These are phyloP conservation scores for Blastobotrys ciferrii DNA, from an alignment of 1,139 yeast genomes.

Conservation along the genomic window DNA sequence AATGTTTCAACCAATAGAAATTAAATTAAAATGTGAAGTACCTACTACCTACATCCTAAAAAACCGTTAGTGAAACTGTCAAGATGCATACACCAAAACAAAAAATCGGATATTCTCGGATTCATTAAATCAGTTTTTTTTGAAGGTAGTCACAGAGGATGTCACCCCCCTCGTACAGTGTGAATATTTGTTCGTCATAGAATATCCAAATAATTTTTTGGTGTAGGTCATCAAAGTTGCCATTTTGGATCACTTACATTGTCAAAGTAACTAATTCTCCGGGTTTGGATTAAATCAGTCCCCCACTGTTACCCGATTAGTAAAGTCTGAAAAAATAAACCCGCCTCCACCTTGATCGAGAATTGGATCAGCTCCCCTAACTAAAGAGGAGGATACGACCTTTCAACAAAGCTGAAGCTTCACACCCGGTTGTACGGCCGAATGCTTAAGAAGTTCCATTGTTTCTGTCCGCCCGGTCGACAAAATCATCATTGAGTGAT, in stretches of 20 bases:
- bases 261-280: background rate
- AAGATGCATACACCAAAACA: background rate
- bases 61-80: slow-evolving; percentile 7
- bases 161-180: slow-evolving; percentile 35
- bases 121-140: slow-evolving; percentile 37
- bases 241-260: slow-evolving; percentile 5
- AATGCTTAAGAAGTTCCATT: slow-evolving; percentile 20
- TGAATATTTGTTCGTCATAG: slow-evolving; percentile 36
- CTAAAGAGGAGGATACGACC: slow-evolving; percentile 24
- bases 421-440: slow-evolving; percentile 34
- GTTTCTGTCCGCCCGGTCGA: slow-evolving; percentile 40
- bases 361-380: slow-evolving; percentile 7
- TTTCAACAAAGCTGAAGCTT: slow-evolving; percentile 27
- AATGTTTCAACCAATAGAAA: background rate
- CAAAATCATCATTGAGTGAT: slow-evolving; percentile 29
- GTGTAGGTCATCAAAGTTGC: background rate
- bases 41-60: background rate
- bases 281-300: background rate
- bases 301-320: slow-evolving; percentile 11
- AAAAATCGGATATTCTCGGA: slow-evolving; percentile 25
- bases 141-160: slow-evolving; percentile 26
- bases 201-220: background rate
- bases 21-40: background rate
- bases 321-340: background rate
- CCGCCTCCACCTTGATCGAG: too few species aligned